Conservation (phyloP, 441 rosid species). For the Oxalis stricta region DNA sequence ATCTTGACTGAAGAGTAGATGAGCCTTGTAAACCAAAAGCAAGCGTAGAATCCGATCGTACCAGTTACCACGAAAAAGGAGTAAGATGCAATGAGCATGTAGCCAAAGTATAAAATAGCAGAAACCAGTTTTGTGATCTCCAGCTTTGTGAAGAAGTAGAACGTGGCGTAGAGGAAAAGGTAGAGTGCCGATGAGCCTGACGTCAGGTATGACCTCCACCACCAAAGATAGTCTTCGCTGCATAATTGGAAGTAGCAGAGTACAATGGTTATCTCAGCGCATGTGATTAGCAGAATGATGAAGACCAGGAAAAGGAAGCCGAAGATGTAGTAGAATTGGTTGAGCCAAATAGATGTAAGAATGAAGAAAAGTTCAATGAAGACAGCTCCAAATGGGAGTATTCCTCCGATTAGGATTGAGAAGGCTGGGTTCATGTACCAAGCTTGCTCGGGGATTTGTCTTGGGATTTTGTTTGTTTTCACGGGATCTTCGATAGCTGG, state of each 20-base stretch:
- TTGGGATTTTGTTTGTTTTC: conserved; percentile 55
- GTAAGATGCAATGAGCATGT: conserved; percentile 53
- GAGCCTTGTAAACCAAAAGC: conserved; percentile 59
- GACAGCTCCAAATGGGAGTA: conserved; percentile 49
- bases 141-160: conserved; percentile 59
- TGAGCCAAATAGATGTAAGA: conserved; percentile 58
- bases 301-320: conserved; percentile 59
- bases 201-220: conserved; percentile 67
- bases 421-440: conserved; percentile 60
- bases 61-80: conserved; percentile 50
- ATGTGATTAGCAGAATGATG: conserved; percentile 36
- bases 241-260: conserved; percentile 64
- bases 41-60: conserved; percentile 45
- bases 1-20: conserved; percentile 62
- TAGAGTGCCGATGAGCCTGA: conserved; percentile 53
- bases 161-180: conserved; percentile 44
- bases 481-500: conserved; percentile 51
- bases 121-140: conserved; percentile 54
- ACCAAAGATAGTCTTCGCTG: conserved; percentile 59
- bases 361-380: conserved; percentile 60
- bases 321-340: conserved; percentile 55
- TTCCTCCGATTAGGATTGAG: conserved; percentile 51
- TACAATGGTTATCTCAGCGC: conserved; percentile 48
- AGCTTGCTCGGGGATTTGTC: conserved; percentile 62
- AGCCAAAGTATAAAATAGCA: conserved; percentile 41